Evolutionary conservation across 2,329 filamentous ascomycete genomes (phyloP), one percentile per base, ranked within the genome.

Genomic region (Orbilia oligospora): DNA sequence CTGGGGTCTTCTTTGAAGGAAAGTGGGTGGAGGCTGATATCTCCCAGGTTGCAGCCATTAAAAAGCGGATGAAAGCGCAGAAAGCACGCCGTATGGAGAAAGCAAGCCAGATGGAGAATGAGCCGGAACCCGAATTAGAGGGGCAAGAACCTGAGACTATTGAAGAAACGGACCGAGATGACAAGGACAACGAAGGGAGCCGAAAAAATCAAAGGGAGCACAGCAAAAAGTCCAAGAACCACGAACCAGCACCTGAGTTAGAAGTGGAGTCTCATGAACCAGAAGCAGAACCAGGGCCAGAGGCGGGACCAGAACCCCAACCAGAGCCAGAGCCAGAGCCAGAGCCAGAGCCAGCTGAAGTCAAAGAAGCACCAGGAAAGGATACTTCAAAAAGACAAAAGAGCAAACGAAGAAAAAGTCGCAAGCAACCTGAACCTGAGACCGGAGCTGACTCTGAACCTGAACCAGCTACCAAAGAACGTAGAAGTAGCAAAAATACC

Each of bases 351-450:
- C 14, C 38, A 1, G 24, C 14, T 10, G 24, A 65, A 36, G 9
- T 20, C 20, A 9, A 48, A 2, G 58, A 12, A 36, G 44, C 18
- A n/a, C n/a, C n/a, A 5, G 51, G 55, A 48, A 51, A 67, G 5
- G 58, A 63, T 14, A 18, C 48, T 9, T 33, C 24, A 2, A 49
- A 16, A 20, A 64, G 48, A 4, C 58, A 46, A 20, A 64, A 27
- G 22, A 48, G 24, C 18, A 53, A 24, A 14, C 18, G 24, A 53
- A 72, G 14, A 16, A 64, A 22, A 22, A 12, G 41, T 16, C 38
- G 24, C 41, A 65, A 49, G 24, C 14, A 49, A 10, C 12, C 20
- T 4, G 41, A 64, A 36, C 30, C 56, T 2, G 68, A 65, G n/a
- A 27, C 49, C 5, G 14, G 38, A 36, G 48, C 20, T 16, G 36